Evolutionary conservation across 2,329 filamentous ascomycete species (phyloP).

Genomic region (Colletotrichum lini): DNA sequence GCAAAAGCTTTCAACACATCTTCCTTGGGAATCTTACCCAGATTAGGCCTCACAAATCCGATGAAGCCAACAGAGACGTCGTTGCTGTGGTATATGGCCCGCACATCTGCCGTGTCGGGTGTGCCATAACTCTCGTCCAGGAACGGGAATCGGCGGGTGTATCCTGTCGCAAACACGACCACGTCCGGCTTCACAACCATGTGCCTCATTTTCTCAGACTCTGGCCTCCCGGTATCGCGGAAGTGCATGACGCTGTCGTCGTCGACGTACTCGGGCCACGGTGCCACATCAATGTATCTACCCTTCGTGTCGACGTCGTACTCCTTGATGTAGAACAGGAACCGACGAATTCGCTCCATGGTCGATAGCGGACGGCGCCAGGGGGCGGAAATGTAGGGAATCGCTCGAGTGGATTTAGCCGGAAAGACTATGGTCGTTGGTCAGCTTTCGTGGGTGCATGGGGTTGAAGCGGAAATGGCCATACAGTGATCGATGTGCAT

Average conservation of each 20-base stretch:
- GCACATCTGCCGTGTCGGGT: constrained; percentile 64
- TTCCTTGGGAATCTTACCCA: constrained; percentile 47
- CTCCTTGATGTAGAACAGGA: constrained; percentile 50
- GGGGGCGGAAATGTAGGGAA: constrained; percentile 52
- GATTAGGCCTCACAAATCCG: constrained; percentile 62
- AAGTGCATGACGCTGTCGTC: constrained; percentile 52
- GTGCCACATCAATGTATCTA: constrained; percentile 53
- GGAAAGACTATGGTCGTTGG: constrained; percentile 48
- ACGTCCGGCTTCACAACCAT: constrained; percentile 53
- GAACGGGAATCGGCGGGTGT: constrained; percentile 52
- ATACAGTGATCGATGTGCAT: constrained; percentile 42
- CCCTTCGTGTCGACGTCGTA: constrained; percentile 44
- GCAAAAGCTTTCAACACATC: too few relatives aligned
- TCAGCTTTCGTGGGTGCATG: neutral
- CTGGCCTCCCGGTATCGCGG: constrained; percentile 48
- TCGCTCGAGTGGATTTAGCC: constrained; percentile 53
- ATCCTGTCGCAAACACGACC: constrained; percentile 55
- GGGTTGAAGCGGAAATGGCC: neutral
- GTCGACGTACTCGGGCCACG: constrained; percentile 52
- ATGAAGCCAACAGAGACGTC: constrained; percentile 60
- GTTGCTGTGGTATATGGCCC: constrained; percentile 63
- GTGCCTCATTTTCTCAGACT: constrained; percentile 49
- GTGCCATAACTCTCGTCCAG: constrained; percentile 53
- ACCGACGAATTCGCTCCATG: constrained; percentile 50
- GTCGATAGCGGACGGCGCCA: constrained; percentile 48